Base-by-base conservation (phyloP, 768 basidiomycete genomes). In the Mycena kentingensis region DNA sequence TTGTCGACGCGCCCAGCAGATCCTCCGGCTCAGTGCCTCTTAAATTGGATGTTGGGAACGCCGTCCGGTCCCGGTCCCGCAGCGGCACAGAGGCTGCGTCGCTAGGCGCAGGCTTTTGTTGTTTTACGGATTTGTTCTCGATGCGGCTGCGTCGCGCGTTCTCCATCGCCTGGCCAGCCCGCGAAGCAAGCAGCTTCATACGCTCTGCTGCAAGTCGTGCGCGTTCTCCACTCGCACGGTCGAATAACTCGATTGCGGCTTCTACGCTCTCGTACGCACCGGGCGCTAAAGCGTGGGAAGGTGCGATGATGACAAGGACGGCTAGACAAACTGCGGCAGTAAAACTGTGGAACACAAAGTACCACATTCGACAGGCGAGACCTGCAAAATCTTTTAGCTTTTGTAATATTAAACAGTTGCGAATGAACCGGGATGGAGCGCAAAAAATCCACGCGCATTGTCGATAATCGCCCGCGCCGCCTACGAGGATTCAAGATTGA, bases 381-480 rank as follows among this genome's bases (percentile, higher is more conserved):
- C 41, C 63, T 64, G 26, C 4, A 29, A 21, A 43, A 25, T 13
- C 11, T 31, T 37, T 35, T 26, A 35, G 32, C 11, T 16, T 12
- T 8, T 36, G 12, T 0, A 3, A 21, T 18, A 24, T 1, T 4
- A 5, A 15, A 24, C 18, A n/a, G 28, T 5, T 21, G 7, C 7
- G 2, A 27, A 52, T 35, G 22, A 52, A 64, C 63, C 50, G 27
- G 63, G 63, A 28, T 62, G 52, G 16, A 60, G 55, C 11, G 57
- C 49, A 47, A 60, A 64, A 38, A 64, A 49, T 5, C 63, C 61
- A 16, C 63, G 61, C 2, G 57, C 55, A 2, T 61, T 53, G 27
- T 64, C 60, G 36, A 64, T 59, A 1, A 64, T 61, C 5, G 59
- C 63, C 7, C 57, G 55, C 3, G 63, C 61, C 29, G 63, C 60